Evolutionary conservation across 768 basidiomycete species (phyloP), one percentile per base, ranked within the genome.

Genomic region (Lactifluus subvellereus): DNA sequence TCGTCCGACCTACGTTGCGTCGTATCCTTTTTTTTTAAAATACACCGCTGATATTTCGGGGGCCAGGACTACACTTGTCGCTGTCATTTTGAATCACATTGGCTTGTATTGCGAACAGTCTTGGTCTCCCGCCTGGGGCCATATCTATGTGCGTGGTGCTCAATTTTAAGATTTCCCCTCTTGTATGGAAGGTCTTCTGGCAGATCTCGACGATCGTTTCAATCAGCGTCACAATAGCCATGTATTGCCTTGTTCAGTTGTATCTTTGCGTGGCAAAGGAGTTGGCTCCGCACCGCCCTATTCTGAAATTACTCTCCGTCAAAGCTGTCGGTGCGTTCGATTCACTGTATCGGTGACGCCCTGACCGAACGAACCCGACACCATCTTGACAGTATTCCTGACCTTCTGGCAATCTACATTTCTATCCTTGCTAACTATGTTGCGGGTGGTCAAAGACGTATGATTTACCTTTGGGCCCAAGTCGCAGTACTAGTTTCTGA

Each of bases 221-320:
- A 2, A 68, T 87, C 42, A 89, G 88, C 0, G 88, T 92, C 18
- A 81, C 87, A 0, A 70, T 90, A 57, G 87, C 88, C 37, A 89
- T 90, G 88, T 91, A 88, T 71, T 88, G 86, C 70, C 72, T 88
- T 61, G 74, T 91, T 22, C 89, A 91, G 70, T 74, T 92, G 18
- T 89, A 88, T 68, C 66, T 88, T 8, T 73, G 82, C 0, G 77
- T 90, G 16, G 73, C 83, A 7, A 72, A 72, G 13, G 75, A 82
- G 49, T 75, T 91, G n/a, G 74, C 78, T 10, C 81, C 80, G 0
- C 81, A 83, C 57, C 78, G 79, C 54, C 89, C 88, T 2, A 69
- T 90, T 16, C 72, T 89, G 20, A 88, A 89, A 71, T 73, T 90
- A 9, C 81, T 90, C 67, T 79, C 87, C 10, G 76, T 90, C 67